Conservation (phyloP, 2,329 filamentous ascomycete genomes). For the Chalaropsis thielavioides region DNA sequence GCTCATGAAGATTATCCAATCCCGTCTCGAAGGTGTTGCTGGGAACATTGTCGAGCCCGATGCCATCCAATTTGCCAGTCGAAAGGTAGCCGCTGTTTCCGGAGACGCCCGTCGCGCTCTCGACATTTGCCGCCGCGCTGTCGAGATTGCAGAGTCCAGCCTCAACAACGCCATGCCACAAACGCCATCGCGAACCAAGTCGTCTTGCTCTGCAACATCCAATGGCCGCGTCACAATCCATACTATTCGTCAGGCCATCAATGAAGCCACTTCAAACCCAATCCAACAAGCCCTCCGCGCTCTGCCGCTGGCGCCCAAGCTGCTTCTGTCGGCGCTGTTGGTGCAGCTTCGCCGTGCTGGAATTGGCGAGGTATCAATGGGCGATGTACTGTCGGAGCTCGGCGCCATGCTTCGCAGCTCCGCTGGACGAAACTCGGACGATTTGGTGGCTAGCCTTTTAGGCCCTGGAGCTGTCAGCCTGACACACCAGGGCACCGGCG, state of each 20-base stretch:
- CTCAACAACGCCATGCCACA: slow-evolving; percentile 24
- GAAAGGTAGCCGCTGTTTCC: slow-evolving; percentile 92
- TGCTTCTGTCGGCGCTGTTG: slow-evolving; percentile 72
- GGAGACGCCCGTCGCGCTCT: slow-evolving; percentile 84
- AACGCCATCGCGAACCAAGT: slow-evolving; percentile 25
- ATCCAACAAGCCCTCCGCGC: slow-evolving; percentile 76
- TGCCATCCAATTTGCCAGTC: slow-evolving; percentile 86
- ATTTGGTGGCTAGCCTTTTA: slow-evolving; percentile 16
- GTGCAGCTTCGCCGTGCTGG: slow-evolving; percentile 69
- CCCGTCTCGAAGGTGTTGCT: slow-evolving; percentile 75
- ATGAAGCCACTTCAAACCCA: slow-evolving; percentile 84
- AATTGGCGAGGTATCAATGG: slow-evolving; percentile 71
- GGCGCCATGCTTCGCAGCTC: slow-evolving; percentile 15
- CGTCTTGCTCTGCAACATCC: slow-evolving; percentile 32
- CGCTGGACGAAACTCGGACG: slow-evolving; percentile 13
- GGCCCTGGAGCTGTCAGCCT: not conserved
- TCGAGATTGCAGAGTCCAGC: slow-evolving; percentile 67
- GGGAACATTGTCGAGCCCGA: slow-evolving; percentile 84
- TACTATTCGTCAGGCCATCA: slow-evolving; percentile 86
- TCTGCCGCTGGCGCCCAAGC: slow-evolving; percentile 66
- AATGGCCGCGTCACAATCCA: slow-evolving; percentile 63
- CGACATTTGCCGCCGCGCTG: slow-evolving; percentile 87
- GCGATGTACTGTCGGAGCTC: slow-evolving; percentile 73
- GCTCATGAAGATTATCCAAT: slow-evolving; percentile 92
- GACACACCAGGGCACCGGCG: slow-evolving; percentile 11